Evolutionary conservation across 257 asterid species (phyloP).

Genomic region (Solanum medicagineum): DNA sequence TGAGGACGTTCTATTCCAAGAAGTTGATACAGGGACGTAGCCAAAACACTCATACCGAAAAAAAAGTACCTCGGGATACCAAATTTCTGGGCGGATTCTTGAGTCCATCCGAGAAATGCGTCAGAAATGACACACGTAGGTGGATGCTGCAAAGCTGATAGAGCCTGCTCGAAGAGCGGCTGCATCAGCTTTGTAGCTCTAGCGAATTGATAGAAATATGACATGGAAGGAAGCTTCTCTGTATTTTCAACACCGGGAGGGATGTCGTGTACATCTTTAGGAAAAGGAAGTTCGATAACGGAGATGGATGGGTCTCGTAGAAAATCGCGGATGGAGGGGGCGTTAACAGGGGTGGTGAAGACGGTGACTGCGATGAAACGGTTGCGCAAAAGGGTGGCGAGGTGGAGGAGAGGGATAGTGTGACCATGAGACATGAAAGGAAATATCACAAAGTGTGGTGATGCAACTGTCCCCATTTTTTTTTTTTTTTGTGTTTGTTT

Average conservation of each 20-base stretch:
- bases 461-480: slow-evolving; percentile 28
- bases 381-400: slow-evolving; percentile 46
- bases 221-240: slow-evolving; percentile 34
- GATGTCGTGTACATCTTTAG: slow-evolving; percentile 27
- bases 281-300: slow-evolving; percentile 51
- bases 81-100: slow-evolving; percentile 23
- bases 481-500: not conserved
- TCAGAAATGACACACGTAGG: slow-evolving; percentile 53
- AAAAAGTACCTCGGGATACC: slow-evolving; percentile 39
- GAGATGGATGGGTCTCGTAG: slow-evolving; percentile 21
- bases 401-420: slow-evolving; percentile 65
- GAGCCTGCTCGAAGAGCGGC: slow-evolving; percentile 28
- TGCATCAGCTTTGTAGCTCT: slow-evolving; percentile 41
- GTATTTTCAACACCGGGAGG: slow-evolving; percentile 65
- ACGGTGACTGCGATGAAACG: slow-evolving; percentile 40
- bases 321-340: slow-evolving; percentile 18
- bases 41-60: slow-evolving; percentile 45
- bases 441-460: slow-evolving; percentile 52
- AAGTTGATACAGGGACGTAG: slow-evolving; percentile 24
- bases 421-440: slow-evolving; percentile 73
- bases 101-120: slow-evolving; percentile 52
- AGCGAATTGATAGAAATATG: slow-evolving; percentile 19
- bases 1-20: slow-evolving; percentile 32
- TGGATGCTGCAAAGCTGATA: slow-evolving; percentile 20
- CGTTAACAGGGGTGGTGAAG: slow-evolving; percentile 55